Base-by-base conservation (phyloP, 805 yeast species). In the Candida boleticola region DNA sequence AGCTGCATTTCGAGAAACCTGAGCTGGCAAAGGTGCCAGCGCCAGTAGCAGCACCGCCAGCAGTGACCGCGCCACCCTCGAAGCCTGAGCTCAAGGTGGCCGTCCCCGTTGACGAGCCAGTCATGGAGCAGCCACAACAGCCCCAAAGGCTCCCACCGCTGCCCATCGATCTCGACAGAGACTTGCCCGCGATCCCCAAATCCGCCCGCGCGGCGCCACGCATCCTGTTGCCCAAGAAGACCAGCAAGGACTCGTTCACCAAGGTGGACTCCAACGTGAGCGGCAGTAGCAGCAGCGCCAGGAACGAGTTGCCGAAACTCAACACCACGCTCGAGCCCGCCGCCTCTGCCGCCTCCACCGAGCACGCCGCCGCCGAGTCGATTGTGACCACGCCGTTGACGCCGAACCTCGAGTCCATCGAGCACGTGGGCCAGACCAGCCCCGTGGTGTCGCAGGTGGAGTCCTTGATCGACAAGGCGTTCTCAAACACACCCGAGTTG, bases 361-460 rank as follows among this genome's bases (percentile, higher is more conserved):
- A 42, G 22, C 47, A 48, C 20, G 37, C 38, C 11, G 40, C 29
- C 11, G 16, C 26, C 22, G 44, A 30, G 25, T 18, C 31, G 30
- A 29, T 31, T 17, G 35, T 31, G 20, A 31, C 11, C 21, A 31
- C 35, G 13, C 35, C 35, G 9, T 23, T 43, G n/a, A 37, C 52
- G 3, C 49, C 50, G 19, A 41, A 34, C 29, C 36, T 43, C 25
- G 43, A 43, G 11, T 34, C 34, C 23, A 40, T 41, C 21, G 42
- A 41, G 3, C 20, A 23, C 11, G 17, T 17, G 14, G 6, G 7
- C 4, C 20, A 16, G 13, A 13, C 35, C 11, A 31, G 35, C 21
- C 35, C 35, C 4, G 35, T 6, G 11, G 10, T 7, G 11, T 31
- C 35, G 9, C 22, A 16, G 18, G 22, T 31, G 16, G 35, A 31